Evolutionary conservation across 805 yeast species (phyloP), one percentile per base, ranked within the genome.

Genomic region (Myxozyma lipomycoides): DNA sequence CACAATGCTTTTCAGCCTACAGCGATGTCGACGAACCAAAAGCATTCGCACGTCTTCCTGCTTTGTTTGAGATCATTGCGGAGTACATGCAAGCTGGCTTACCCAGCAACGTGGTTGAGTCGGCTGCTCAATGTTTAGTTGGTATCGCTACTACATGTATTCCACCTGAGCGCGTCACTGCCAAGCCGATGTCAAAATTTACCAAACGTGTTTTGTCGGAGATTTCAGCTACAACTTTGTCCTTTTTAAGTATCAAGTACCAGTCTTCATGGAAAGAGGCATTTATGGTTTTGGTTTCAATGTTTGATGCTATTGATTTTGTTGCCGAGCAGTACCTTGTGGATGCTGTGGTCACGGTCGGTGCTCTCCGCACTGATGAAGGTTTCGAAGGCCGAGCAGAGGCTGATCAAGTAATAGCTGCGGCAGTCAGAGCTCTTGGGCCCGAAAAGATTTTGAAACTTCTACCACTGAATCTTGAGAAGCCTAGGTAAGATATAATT

Each of bases 81-180:
- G 72, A 70, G n/a, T 93, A 82, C 66, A 77, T 91, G 61, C 67
- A 77, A 3, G 79, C 95, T 37, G 88, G 86, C 37, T 69, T 74
- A 9, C 71, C 76, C 19, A 82, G 79, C 50, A 67, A 69, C 39
- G 80, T 91, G 26, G 79, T 78, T 51, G 74, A 75, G 34, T 85
- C 95, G 49, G 93, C 95, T 5, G 77, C 95, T 2, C 95, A 89
- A 69, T 88, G 97, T 66, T 70, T 88, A 46, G 84, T 86, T 55
- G 93, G 96, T 0, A 73, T 88, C 17, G 64, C 85, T n/a, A 69
- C 80, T 17, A 83, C 85, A 52, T 76, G 83, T 28, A 73, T 90
- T 26, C 81, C 84, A 12, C 85, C 81, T 52, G 70, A 76, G 10
- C 68, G 72, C 39, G 70, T 90, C 43, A 68, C 85, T 45, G 68